These are phyloP conservation scores for Tranzscheliella williamsii DNA, from an alignment of 1,284 basidiomycete genomes.

Conservation along the genomic window DNA sequence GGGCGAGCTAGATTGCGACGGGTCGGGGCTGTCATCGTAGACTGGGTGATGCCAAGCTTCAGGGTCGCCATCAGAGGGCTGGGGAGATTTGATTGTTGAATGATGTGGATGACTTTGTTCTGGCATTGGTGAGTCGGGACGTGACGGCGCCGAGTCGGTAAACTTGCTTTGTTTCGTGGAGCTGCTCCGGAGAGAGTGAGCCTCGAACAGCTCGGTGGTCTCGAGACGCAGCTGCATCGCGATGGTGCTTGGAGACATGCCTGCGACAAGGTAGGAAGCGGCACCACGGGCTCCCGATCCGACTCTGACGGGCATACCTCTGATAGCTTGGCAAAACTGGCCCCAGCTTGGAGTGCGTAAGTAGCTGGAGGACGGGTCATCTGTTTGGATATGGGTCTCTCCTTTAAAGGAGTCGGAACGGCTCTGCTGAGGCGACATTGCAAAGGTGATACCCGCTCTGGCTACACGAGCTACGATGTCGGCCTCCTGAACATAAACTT, in stretches of 20 bases:
- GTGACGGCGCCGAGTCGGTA: too few relatives aligned
- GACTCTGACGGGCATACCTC: slow-evolving; percentile 37
- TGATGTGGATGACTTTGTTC: too few relatives aligned
- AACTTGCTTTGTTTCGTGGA: neutral
- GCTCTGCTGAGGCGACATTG: slow-evolving; percentile 30
- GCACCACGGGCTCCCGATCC: slow-evolving; percentile 40
- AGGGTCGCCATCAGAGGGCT: neutral
- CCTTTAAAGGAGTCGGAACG: neutral
- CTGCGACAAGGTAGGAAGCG: slow-evolving; percentile 37
- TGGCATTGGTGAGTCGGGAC: too few relatives aligned
- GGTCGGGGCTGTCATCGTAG: slow-evolving; percentile 24
- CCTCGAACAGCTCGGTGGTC: slow-evolving; percentile 32
- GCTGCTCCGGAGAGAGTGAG: neutral
- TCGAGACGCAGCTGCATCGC: slow-evolving; percentile 31
- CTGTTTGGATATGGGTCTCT: neutral
- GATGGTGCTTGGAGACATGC: slow-evolving; percentile 39
- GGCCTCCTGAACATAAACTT: slow-evolving; percentile 39
- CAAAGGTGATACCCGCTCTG: slow-evolving; percentile 33
- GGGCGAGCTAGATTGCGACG: slow-evolving; percentile 4
- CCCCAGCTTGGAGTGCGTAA: slow-evolving; percentile 4
- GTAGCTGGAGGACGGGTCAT: slow-evolving; percentile 1
- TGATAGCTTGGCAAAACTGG: slow-evolving; percentile 12
- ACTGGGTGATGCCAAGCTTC: neutral
- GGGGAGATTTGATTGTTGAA: too few relatives aligned
- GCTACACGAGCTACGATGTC: slow-evolving; percentile 37